A percentile compares a stretch with the other conserved stretches of the same genome.
phyloP scores from a whole-genome alignment of 352 stramenopile genomes.

The Pythium rhizo-oryzae region DNA sequence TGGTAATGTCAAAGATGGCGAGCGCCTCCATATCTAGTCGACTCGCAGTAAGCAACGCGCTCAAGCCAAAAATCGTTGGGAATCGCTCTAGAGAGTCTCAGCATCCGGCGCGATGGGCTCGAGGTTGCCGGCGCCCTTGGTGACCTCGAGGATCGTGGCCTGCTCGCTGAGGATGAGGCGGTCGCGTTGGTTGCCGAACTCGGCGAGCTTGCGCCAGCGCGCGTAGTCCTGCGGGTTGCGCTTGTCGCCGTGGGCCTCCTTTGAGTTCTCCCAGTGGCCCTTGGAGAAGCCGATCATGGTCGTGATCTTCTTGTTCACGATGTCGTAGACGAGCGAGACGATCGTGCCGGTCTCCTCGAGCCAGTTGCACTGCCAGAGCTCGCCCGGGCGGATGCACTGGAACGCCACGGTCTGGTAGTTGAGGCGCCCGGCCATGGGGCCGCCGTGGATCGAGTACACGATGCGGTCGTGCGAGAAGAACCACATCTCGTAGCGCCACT shows the following conservation, averaged over 20 bases:
- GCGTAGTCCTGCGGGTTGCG: conserved; percentile 56
- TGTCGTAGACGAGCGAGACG: conserved; percentile 56
- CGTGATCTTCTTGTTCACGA: conserved; percentile 50
- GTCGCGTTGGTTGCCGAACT: conserved; percentile 49
- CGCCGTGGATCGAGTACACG: conserved; percentile 61
- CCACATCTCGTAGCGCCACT: conserved; percentile 69
- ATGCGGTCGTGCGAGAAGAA: conserved; percentile 61
- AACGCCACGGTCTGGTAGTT: conserved; percentile 65
- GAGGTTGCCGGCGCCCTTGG: conserved; percentile 43
- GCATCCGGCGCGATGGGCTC: conserved; percentile 47
- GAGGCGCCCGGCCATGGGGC: conserved; percentile 52
- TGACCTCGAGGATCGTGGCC: conserved; percentile 49
- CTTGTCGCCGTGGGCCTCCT: conserved; percentile 57
- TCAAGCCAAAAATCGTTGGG: too few relatives aligned
- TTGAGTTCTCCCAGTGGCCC: conserved; percentile 54
- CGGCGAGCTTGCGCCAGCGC: conserved; percentile 54
- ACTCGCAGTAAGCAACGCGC: too few relatives aligned
- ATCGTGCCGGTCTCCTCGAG: conserved; percentile 62
- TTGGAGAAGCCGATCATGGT: conserved; percentile 62
- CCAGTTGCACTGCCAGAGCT: conserved; percentile 67
- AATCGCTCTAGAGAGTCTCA: conserved; percentile 35
- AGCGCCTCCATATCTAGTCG: too few relatives aligned
- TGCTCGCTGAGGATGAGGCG: conserved; percentile 55
- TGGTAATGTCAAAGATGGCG: too few relatives aligned
- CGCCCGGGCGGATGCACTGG: conserved; percentile 58